A percentile compares a stretch with the other conserved stretches of the same genome.
Conservation (phyloP, 2,329 filamentous ascomycete species). For the Alternaria sp. region DNA sequence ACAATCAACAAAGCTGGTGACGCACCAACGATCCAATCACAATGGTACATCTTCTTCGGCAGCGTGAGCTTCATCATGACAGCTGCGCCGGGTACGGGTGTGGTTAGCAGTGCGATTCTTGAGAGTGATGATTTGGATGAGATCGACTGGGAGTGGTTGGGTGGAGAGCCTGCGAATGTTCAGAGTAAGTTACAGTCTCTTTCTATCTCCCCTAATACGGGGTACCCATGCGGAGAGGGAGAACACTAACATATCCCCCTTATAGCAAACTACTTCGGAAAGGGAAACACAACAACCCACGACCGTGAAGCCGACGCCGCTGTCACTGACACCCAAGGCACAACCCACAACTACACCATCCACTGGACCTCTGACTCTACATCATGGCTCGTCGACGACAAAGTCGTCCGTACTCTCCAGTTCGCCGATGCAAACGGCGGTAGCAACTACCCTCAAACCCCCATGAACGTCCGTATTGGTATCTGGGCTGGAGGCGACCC, state of each 20-base stretch:
- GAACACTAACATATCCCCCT: neutral
- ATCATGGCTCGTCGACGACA: conserved; percentile 73
- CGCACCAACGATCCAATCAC: conserved; percentile 72
- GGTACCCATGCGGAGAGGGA: neutral
- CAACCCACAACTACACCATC: conserved; percentile 71
- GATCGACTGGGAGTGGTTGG: conserved; percentile 83
- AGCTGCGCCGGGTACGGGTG: conserved; percentile 74
- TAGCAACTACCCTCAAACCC: conserved; percentile 75
- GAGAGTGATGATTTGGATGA: conserved; percentile 84
- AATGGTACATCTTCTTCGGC: conserved; percentile 87
- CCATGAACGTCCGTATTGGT: conserved; percentile 64
- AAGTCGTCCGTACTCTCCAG: conserved; percentile 66
- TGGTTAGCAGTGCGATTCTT: conserved; percentile 81
- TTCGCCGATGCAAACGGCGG: conserved; percentile 62
- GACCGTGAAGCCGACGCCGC: conserved; percentile 69
- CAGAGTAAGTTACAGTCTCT: conserved; percentile 68
- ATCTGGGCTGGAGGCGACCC: conserved; percentile 58
- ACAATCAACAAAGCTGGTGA: conserved; percentile 55
- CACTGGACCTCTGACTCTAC: conserved; percentile 72
- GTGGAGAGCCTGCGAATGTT: conserved; percentile 66
- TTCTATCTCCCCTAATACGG: neutral
- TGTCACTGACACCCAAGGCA: conserved; percentile 61
- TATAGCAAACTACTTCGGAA: conserved; percentile 2
- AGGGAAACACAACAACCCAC: conserved; percentile 64
- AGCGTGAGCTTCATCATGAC: conserved; percentile 78